Conservation (phyloP, 108 stramenopile species). For the Asterionellopsis glacialis region DNA sequence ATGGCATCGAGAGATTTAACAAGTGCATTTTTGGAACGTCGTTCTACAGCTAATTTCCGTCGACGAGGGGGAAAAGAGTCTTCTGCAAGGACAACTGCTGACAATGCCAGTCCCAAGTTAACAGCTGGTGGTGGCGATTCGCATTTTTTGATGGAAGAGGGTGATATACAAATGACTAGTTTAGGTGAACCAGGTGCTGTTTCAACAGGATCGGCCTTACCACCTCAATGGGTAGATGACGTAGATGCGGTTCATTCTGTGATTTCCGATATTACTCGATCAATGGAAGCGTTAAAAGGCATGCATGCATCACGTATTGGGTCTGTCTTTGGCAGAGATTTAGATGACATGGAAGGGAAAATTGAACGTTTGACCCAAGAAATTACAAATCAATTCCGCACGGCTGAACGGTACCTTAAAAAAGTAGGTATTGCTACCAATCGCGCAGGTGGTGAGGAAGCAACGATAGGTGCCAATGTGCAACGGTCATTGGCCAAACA, state of each 20-base stretch:
- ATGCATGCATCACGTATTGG: constrained; percentile 93
- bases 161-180: constrained; percentile 40
- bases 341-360: constrained; percentile 81
- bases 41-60: constrained; percentile 58
- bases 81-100: background rate
- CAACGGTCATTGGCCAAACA: constrained; percentile 89
- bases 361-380: constrained; percentile 85
- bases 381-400: constrained; percentile 84
- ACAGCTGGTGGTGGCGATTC: constrained; percentile 15
- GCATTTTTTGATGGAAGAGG: constrained; percentile 50
- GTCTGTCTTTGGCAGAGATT: constrained; percentile 81
- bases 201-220: constrained; percentile 34
- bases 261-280: constrained; percentile 69
- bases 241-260: constrained; percentile 77
- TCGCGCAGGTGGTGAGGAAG: constrained; percentile 79
- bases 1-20: constrained; percentile 91
- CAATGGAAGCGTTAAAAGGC: constrained; percentile 77
- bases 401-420: constrained; percentile 79
- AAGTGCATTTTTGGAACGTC: constrained; percentile 66
- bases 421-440: constrained; percentile 77
- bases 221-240: constrained; percentile 80
- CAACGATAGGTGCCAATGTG: constrained; percentile 82
- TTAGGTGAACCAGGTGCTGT: background rate
- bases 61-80: constrained; percentile 14
- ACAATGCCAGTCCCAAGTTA: constrained; percentile 1